Evolutionary conservation across 225 moss, liverwort and hornwort genomes (phyloP), one percentile per base, ranked within the genome.

Genomic region (Lunularia cruciata): DNA sequence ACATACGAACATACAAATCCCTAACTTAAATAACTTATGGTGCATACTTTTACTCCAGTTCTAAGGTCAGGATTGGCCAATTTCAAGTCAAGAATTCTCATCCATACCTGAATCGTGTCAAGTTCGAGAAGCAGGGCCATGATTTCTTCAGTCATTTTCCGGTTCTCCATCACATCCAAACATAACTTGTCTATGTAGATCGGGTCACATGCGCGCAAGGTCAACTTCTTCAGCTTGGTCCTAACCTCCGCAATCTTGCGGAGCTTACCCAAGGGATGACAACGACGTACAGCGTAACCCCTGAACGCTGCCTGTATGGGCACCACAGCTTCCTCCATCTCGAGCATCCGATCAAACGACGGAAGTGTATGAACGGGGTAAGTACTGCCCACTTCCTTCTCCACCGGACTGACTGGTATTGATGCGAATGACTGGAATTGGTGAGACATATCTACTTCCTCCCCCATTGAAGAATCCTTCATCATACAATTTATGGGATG

Each of bases 81-180:
- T n/a, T n/a, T n/a, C n/a, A n/a, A n/a, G n/a, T n/a, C n/a, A n/a
- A n/a, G n/a, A n/a, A n/a, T n/a, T n/a, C n/a, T n/a, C n/a, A n/a
- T n/a, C n/a, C n/a, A 47, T 71, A 80, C 80, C 76, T 81, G 80
- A 7, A 81, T 56, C 3, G 57, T 47, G 46, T 81, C 80, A 8
- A 81, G 73, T 45, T 73, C 56, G 19, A 81, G 74, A 47, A 81
- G 57, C 13, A 81, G n/a, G 8, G 57, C 76, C 80, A 81, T 81
- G 13, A 76, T 76, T 48, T 69, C 73, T 46, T 81, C 80, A 13
- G 63, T 64, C 49, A 81, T 63, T 52, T 65, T 81, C 16, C 72
- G 70, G 20, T 76, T 72, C 59, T 76, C 76, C 72, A 76, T 70
- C 0, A 56, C 67, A 22, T 81, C 76, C n/a, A 27, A 8, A 30